Evolutionary conservation across 495 filamentous ascomycete genomes (phyloP), one percentile per base, ranked within the genome.

Genomic region (Echria macrotheca): DNA sequence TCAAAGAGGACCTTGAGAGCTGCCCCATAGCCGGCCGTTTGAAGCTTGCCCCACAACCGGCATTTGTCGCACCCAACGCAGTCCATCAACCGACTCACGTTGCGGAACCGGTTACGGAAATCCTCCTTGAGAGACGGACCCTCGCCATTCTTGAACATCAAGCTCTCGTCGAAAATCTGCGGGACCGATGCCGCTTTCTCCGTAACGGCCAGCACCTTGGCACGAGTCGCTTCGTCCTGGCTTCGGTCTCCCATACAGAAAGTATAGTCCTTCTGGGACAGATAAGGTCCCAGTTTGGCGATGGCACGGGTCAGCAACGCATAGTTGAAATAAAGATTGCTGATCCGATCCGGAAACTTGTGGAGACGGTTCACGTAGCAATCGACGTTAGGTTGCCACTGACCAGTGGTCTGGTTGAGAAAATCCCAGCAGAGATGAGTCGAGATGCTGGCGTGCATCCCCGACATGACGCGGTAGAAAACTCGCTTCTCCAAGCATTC

Each of bases 61-160:
- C 93, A 98, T 70, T 98, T 98, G 71, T 98, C 93, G 68, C 93
- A 98, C 17, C 93, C 93, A 12, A 97, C 93, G 65, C 93, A 98
- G 69, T 98, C 93, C 93, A 98, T 98, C 57, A 97, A 71, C 17
- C 93, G 81, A 55, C 85, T 90, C 44, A 98, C 89, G 55, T 98
- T 98, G 55, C 93, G 80, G 79, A 98, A 97, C 11, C 93, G 87
- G 63, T 94, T 91, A 56, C 88, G 85, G 77, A 98, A 98, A 62
- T 98, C 93, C 63, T 97, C 94, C 63, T 96, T 97, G 29, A 97
- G 73, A 2, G 75, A 76, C n/a, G 76, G 73, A 8, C 75, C 76
- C 55, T 78, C 76, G 25, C 82, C 85, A 50, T 85, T 80, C 49
- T 82, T 81, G 69, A 98, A 98, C 93, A 98, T 97, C 44, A 88